Evolutionary conservation across 305 asterid species (phyloP).

Genomic region (Solanum hybrid): DNA sequence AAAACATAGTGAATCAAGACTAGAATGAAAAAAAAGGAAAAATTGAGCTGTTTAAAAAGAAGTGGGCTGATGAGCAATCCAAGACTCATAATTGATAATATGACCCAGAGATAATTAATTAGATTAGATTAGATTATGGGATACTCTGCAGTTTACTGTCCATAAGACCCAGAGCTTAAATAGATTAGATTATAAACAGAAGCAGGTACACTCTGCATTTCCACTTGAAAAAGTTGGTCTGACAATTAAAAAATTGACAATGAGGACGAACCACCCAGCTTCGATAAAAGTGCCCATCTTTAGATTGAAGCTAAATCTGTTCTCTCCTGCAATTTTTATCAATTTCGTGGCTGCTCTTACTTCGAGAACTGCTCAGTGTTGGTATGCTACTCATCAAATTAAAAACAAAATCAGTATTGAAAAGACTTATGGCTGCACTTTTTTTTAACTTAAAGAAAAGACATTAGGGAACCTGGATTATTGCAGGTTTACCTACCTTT

Average conservation of each 20-base stretch:
- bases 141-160: background rate
- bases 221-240: background rate
- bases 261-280: background rate
- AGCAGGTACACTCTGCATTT: background rate
- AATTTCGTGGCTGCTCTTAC: background rate
- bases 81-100: background rate
- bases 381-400: background rate
- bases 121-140: background rate
- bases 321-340: background rate
- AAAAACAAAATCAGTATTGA: background rate
- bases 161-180: background rate
- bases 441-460: background rate
- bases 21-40: background rate
- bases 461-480: background rate
- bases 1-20: background rate
- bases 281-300: background rate
- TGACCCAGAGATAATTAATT: background rate
- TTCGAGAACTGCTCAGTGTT: background rate
- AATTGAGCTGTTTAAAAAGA: background rate
- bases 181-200: background rate
- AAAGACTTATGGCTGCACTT: slow-evolving; percentile 1
- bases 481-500: background rate
- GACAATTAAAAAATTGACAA: background rate
- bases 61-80: background rate
- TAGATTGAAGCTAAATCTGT: background rate